Evolutionary conservation across 257 asterid species (phyloP).

Genomic region (Scutellaria galericulata): DNA sequence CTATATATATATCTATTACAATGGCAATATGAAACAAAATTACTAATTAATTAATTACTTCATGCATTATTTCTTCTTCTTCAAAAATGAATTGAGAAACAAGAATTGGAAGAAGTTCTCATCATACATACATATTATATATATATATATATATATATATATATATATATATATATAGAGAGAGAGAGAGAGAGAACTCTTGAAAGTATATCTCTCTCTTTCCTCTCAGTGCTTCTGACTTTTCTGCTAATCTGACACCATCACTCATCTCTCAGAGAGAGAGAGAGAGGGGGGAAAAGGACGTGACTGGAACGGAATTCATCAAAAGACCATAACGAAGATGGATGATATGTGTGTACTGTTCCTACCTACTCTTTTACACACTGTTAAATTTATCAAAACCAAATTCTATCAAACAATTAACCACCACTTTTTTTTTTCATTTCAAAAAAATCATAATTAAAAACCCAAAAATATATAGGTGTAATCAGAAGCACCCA

Average conservation of each 20-base stretch:
- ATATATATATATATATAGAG: too few species aligned
- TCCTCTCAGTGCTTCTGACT: constrained; percentile 64
- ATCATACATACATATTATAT: not conserved
- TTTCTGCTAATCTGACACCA: constrained; percentile 55
- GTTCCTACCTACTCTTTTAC: constrained; percentile 23
- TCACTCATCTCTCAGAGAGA: constrained; percentile 32
- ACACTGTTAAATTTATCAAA: constrained; percentile 31
- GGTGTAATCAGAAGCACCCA: constrained; percentile 50
- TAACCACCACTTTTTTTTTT: constrained; percentile 19
- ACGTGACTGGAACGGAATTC: constrained; percentile 64
- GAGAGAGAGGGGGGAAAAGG: constrained; percentile 45
- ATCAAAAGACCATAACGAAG: constrained; percentile 37
- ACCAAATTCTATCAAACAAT: not conserved
- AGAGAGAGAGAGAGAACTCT: constrained; percentile 18
- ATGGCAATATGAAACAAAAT: not conserved
- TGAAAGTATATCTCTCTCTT: constrained; percentile 31
- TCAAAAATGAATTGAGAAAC: not conserved
- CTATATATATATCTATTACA: too few species aligned
- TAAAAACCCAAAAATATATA: constrained; percentile 31
- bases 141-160: too few species aligned
- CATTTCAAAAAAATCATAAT: not conserved
- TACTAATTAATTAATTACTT: too few species aligned
- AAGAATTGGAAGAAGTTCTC: not conserved
- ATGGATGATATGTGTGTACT: constrained; percentile 11
- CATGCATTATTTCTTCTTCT: too few species aligned